Base-by-base conservation (phyloP, 495 filamentous ascomycete genomes). In the Collariella sp. region DNA sequence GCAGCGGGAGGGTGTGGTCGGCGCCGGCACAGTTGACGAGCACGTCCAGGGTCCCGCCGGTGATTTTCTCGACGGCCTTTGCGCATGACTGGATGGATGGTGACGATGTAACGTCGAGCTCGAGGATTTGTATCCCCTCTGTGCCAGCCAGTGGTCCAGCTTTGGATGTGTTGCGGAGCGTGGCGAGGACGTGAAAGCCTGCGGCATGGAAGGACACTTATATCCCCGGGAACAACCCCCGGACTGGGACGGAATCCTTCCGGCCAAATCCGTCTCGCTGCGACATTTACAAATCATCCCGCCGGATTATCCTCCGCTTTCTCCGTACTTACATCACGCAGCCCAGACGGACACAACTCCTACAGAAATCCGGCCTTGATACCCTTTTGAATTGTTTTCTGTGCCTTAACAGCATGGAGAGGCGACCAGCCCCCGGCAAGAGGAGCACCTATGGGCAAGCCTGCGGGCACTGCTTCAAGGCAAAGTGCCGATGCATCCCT, bases 21-120 rank as follows among this genome's bases (percentile, higher is more conserved):
- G 58, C 45, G 16, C 75, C 80, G 43, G 79, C 77, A 54, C 83
- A 83, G 59, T 83, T 83, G 41, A 83, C 63, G 6, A 84, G 69
- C 19, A 75, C 63, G 46, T 79, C 72, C 7, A 84, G 69, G 13
- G 52, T 63, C 15, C 66, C 67, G 20, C 57, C 67, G 0, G 67
- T 73, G 16, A 53, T 22, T 9, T 59, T 29, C 3, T 68, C 60
- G 10, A 75, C 70, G 2, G 71, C 69, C 2, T 23, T 15, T 2
- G 23, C 47, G 15, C 35, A 40, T n/a, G 59, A 36, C 15, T 54
- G 48, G 48, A 81, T 76, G 0, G 71, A 75, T 5, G 55, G 49
- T 0, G 59, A 56, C 7, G 66, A 68, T 2, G 68, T 72, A 5
- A 81, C 72, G 52, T 82, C 79, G 11, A 82, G 67, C 12, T 50